Conservation (phyloP, 169 alveolate species). For the Plasmodium cynomolgi region DNA sequence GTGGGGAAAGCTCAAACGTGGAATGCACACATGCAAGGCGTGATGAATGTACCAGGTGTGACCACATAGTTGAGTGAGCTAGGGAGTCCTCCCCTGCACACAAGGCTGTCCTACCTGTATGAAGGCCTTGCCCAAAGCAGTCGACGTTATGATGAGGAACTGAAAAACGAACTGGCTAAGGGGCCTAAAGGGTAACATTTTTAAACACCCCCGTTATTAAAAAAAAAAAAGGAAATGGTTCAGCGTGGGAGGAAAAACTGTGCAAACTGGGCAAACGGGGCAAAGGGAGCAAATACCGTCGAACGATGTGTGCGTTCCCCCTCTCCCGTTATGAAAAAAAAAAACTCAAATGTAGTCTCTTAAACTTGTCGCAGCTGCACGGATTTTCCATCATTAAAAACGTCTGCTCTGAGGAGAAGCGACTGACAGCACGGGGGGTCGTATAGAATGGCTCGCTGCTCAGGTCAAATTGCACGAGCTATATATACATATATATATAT, state of each 20-base stretch:
- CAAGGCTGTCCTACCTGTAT: slow-evolving; percentile 37
- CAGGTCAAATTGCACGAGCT: not conserved
- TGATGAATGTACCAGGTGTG: not conserved
- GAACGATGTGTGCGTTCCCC: not conserved
- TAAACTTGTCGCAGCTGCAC: not conserved
- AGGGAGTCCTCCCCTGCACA: not conserved
- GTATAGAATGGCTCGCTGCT: not conserved
- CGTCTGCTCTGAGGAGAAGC: not conserved
- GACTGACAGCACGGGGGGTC: not conserved
- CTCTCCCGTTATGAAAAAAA: not conserved
- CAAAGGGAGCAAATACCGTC: not conserved
- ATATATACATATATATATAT: not conserved
- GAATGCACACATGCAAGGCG: not conserved
- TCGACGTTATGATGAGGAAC: slow-evolving; percentile 57
- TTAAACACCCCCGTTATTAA: slow-evolving; percentile 8
- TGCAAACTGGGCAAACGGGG: not conserved
- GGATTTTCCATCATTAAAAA: slow-evolving; percentile 39
- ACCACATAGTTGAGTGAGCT: not conserved
- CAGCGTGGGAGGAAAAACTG: not conserved
- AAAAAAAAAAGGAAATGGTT: slow-evolving; percentile 5
- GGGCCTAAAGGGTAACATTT: slow-evolving; percentile 72
- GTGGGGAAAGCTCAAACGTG: not conserved
- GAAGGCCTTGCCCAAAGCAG: slow-evolving; percentile 70
- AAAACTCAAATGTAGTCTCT: slow-evolving; percentile 3
- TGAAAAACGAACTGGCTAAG: slow-evolving; percentile 66